phyloP scores from a whole-genome alignment of 1,139 yeast species.

The Suhomyces bokatorum region DNA sequence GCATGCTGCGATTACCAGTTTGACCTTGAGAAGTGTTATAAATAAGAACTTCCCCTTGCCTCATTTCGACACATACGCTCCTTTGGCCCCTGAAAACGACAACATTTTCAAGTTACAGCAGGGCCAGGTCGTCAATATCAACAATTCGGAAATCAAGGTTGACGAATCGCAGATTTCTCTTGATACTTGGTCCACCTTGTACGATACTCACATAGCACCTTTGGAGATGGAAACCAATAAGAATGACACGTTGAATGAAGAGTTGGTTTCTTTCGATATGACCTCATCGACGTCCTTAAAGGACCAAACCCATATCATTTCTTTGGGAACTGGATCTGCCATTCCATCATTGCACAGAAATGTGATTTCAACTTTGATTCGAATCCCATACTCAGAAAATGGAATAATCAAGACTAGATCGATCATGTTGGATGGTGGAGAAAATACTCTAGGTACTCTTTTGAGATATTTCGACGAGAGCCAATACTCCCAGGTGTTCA shows the following conservation, averaged over 20 bases:
- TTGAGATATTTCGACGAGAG: slow-evolving; percentile 54
- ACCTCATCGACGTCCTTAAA: slow-evolving; percentile 24
- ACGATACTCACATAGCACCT: slow-evolving; percentile 42
- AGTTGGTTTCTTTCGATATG: slow-evolving; percentile 23
- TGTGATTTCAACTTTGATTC: slow-evolving; percentile 73
- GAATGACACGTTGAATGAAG: slow-evolving; percentile 19
- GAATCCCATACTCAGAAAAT: slow-evolving; percentile 54
- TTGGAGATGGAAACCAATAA: slow-evolving; percentile 23
- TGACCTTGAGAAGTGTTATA: slow-evolving; percentile 59
- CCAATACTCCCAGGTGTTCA: slow-evolving; percentile 39
- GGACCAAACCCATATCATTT: slow-evolving; percentile 67
- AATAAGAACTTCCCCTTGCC: slow-evolving; percentile 56
- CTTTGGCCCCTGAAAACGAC: slow-evolving; percentile 18
- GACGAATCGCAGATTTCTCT: slow-evolving; percentile 24
- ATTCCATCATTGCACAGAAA: slow-evolving; percentile 83
- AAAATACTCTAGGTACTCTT: slow-evolving; percentile 79
- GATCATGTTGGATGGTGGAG: slow-evolving; percentile 86
- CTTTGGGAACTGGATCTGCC: slow-evolving; percentile 94
- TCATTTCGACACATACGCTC: slow-evolving; percentile 24
- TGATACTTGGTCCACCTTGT: slow-evolving; percentile 44
- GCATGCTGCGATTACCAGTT: slow-evolving; percentile 52
- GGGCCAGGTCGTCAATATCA: slow-evolving; percentile 33
- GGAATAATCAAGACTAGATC: slow-evolving; percentile 40
- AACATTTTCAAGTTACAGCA: slow-evolving; percentile 28
- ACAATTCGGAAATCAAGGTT: slow-evolving; percentile 24